Base-by-base conservation (phyloP, 129 eudicot genomes). In the Chrysanthemum seticuspe region DNA sequence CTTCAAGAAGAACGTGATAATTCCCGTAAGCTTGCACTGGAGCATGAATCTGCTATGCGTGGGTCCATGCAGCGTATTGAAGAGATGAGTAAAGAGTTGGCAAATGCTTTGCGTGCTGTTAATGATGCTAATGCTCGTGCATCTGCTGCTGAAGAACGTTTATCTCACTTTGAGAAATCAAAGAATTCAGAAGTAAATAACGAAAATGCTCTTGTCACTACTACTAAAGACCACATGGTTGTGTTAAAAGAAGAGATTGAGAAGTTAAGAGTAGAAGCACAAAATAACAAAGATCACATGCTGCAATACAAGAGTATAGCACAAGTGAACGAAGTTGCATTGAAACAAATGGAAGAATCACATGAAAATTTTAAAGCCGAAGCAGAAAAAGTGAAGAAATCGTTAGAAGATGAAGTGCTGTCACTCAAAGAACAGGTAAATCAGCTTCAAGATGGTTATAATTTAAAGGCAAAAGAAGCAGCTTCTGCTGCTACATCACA, bases 261-360 rank as follows among this genome's bases (percentile, higher is more conserved):
- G 71, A 87, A 79, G 45, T 51, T 90, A 71, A 83, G 85, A 65
- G 85, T 69, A 48, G 96, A 88, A 79, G 86, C 80, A 4, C 82
- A 90, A 66, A 80, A 78, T 21, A 88, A 76, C 78, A 90, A 83
- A 65, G 87, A 90, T 12, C 98, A 94, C 73, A 90, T 94, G 98
- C 67, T 81, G 62, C 98, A 91, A 85, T 94, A 94, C 72, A 94
- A 88, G 78, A 84, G 91, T 75, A 81, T 94, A 16, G 98, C 98
- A 27, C 82, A 87, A 65, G 96, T 85, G 72, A 94, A 90, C 67
- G 98, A 94, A 75, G 83, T 84, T 45, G 97, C 97, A 4, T 78
- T 94, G 18, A 87, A 87, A 78, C 91, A 94, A 65, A 87, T 94
- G 83, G 98, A 94, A 72, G 73, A 34, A 25, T 86, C 87, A 10